These are phyloP conservation scores for Arthrocladium fulminans DNA, from an alignment of 2,329 filamentous ascomycete genomes.

Conservation along the genomic window DNA sequence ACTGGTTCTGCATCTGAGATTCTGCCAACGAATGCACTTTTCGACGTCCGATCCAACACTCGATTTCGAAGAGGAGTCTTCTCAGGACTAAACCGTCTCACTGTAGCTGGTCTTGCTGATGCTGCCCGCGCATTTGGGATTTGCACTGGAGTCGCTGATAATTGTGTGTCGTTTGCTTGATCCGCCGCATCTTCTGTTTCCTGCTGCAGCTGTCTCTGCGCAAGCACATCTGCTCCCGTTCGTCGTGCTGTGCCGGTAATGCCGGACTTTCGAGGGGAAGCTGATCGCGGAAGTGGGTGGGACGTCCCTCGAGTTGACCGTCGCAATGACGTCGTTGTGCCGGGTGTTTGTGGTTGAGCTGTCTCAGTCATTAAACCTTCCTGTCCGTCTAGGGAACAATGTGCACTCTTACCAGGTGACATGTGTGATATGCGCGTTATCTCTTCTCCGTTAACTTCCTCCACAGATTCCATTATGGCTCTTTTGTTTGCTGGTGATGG, in stretches of 20 bases:
- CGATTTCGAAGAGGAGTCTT: slow-evolving; percentile 3
- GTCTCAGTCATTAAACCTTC: slow-evolving; percentile 15
- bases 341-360: slow-evolving; percentile 34
- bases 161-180: slow-evolving; percentile 9
- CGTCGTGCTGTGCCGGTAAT: slow-evolving; percentile 35
- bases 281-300: slow-evolving; percentile 33
- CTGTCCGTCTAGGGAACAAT: background rate
- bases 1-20: slow-evolving; percentile 6
- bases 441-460: slow-evolving; percentile 38
- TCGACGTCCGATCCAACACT: background rate
- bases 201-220: slow-evolving; percentile 23
- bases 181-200: slow-evolving; percentile 22
- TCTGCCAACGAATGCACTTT: slow-evolving; percentile 4
- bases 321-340: slow-evolving; percentile 32
- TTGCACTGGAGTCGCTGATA: slow-evolving; percentile 1
- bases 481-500: slow-evolving; percentile 33
- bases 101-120: slow-evolving; percentile 6
- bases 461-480: slow-evolving; percentile 17
- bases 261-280: slow-evolving; percentile 39
- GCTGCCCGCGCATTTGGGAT: background rate
- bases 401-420: background rate
- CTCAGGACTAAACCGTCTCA: slow-evolving; percentile 11
- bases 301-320: slow-evolving; percentile 29
- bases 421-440: slow-evolving; percentile 41
- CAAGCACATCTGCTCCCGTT: slow-evolving; percentile 35